phyloP scores from a whole-genome alignment of 495 filamentous ascomycete species.

The Terfezia claveryi region DNA sequence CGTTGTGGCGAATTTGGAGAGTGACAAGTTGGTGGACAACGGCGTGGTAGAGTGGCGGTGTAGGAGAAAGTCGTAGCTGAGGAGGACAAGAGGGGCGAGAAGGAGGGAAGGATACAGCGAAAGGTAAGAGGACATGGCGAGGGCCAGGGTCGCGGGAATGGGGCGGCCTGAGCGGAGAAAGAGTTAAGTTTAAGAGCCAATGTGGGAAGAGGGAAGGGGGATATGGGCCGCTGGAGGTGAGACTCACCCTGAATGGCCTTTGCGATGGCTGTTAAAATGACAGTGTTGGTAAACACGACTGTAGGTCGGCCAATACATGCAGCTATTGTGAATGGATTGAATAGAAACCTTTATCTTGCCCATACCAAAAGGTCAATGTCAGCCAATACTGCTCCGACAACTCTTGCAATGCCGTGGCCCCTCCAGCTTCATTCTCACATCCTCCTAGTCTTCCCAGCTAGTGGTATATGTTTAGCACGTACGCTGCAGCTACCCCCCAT shows the following conservation, averaged over 20 bases:
- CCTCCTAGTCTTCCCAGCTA: too few species aligned
- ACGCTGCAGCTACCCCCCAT: conserved; percentile 59
- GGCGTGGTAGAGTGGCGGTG: not conserved
- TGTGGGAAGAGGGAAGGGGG: too few species aligned
- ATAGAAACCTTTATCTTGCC: conserved; percentile 41
- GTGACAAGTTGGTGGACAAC: not conserved
- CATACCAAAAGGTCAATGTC: not conserved
- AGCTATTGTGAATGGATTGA: conserved; percentile 87
- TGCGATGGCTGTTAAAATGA: conserved; percentile 63
- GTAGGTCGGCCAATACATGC: conserved; percentile 86
- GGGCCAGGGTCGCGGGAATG: conserved; percentile 59
- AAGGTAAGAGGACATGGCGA: conserved; percentile 72
- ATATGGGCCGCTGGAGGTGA: too few species aligned
- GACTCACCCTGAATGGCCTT: conserved; percentile 51
- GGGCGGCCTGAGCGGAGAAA: conserved; percentile 12
- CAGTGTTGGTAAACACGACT: conserved; percentile 71
- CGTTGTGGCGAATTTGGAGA: conserved; percentile 27
- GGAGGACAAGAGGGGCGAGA: conserved; percentile 57
- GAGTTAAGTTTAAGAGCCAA: too few species aligned
- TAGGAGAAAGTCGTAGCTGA: conserved; percentile 44
- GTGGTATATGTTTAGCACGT: not conserved
- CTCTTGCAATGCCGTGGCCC: too few species aligned
- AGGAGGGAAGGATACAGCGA: conserved; percentile 79
- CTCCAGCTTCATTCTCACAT: too few species aligned
- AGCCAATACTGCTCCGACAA: conserved; percentile 6